phyloP scores from a whole-genome alignment of 306 rosid species.

The Arachis hypogaea region DNA sequence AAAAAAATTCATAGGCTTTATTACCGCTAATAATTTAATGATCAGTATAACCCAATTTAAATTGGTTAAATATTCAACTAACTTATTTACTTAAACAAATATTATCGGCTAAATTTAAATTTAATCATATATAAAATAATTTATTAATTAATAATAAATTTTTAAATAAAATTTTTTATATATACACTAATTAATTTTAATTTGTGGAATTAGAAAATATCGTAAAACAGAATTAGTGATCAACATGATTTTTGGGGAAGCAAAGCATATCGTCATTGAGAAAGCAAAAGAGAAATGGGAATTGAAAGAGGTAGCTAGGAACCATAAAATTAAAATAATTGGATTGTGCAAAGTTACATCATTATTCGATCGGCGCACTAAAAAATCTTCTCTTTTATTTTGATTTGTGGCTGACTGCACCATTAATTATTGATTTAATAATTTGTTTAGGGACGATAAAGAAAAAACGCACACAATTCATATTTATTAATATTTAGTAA shows the following conservation, averaged over 20 bases:
- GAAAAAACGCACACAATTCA: background rate
- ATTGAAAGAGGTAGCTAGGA: background rate
- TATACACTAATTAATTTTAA: too few relatives aligned
- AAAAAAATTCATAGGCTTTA: background rate
- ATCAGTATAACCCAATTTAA: background rate
- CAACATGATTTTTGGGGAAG: background rate
- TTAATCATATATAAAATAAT: too few relatives aligned
- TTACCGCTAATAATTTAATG: background rate
- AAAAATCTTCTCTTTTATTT: background rate
- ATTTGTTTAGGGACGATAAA: too few relatives aligned
- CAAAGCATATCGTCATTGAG: background rate
- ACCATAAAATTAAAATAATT: conserved; percentile 32
- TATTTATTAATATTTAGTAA: background rate
- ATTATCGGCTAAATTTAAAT: too few relatives aligned
- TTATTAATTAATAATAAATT: too few relatives aligned
- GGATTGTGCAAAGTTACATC: conserved; percentile 33
- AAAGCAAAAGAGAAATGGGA: conserved; percentile 1
- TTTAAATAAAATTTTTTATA: too few relatives aligned
- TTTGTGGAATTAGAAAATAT: too few relatives aligned
- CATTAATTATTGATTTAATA: background rate
- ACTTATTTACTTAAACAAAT: too few relatives aligned
- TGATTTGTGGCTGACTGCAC: conserved; percentile 22
- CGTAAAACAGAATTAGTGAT: background rate
- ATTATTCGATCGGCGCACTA: background rate
- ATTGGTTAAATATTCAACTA: too few relatives aligned